These are phyloP conservation scores for Guadua angustifolia DNA, from an alignment of 176 grass and related monocot genomes.

Conservation along the genomic window DNA sequence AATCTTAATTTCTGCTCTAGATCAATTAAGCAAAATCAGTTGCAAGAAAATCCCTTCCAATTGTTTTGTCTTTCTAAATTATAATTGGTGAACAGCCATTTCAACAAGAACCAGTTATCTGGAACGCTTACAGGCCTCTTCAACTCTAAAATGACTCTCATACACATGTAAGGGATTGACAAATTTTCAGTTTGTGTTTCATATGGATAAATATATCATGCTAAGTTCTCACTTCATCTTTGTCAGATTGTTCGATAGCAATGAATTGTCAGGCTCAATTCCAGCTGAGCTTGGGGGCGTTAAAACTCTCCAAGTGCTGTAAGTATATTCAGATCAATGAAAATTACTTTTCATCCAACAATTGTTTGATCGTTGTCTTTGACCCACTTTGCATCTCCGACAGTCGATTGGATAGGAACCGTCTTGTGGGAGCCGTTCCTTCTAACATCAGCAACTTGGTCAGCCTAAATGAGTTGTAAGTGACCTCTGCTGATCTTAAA, in stretches of 20 bases:
- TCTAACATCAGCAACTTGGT: conserved; percentile 48
- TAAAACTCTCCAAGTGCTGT: conserved; percentile 51
- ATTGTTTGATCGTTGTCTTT: conserved; percentile 6
- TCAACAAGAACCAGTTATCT: conserved; percentile 57
- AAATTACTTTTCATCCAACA: not conserved
- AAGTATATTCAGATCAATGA: conserved; percentile 41
- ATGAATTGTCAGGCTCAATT: conserved; percentile 47
- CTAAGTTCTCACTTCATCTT: not conserved
- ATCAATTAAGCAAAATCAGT: conserved; percentile 1
- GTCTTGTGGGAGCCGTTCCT: conserved; percentile 36
- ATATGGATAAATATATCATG: not conserved
- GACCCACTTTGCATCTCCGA: conserved; percentile 23
- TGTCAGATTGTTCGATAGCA: conserved; percentile 58
- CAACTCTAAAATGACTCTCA: conserved; percentile 55
- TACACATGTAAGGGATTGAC: conserved; percentile 53
- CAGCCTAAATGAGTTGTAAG: conserved; percentile 58
- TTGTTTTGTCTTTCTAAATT: conserved; percentile 5
- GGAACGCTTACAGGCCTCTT: conserved; percentile 54
- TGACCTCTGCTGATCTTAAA: conserved; percentile 1
- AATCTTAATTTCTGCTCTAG: not conserved
- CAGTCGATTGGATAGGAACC: conserved; percentile 60
- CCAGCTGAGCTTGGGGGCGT: conserved; percentile 45
- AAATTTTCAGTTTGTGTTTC: not conserved
- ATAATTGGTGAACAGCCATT: conserved; percentile 50
- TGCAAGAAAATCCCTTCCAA: not conserved